Evolutionary conservation across 2,329 filamentous ascomycete genomes (phyloP).

Genomic region (Zymoseptoria pseudotritici): DNA sequence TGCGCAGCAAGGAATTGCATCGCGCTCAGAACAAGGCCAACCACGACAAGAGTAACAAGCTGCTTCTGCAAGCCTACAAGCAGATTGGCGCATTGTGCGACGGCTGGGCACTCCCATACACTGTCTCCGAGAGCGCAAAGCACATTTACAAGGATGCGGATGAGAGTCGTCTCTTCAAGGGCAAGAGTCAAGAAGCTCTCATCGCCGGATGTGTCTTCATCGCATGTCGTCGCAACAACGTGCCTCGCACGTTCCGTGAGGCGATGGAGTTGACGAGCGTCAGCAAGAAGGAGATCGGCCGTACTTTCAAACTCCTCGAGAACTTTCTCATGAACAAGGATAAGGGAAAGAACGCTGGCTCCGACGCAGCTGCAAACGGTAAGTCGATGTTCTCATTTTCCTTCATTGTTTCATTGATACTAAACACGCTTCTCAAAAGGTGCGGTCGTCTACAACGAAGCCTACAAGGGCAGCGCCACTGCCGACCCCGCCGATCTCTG

Average conservation of each 20-base stretch:
- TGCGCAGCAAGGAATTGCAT: slow-evolving; percentile 65
- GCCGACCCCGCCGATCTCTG: slow-evolving; percentile 51
- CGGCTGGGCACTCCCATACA: slow-evolving; percentile 69
- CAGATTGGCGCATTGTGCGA: slow-evolving; percentile 86
- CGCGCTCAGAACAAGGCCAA: slow-evolving; percentile 76
- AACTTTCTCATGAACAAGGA: slow-evolving; percentile 74
- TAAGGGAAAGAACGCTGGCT: slow-evolving; percentile 42
- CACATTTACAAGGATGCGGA: slow-evolving; percentile 92
- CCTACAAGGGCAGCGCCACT: slow-evolving; percentile 23
- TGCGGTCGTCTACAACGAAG: slow-evolving; percentile 22
- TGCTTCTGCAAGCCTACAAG: slow-evolving; percentile 72
- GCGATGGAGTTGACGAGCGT: slow-evolving; percentile 91
- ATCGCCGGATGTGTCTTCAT: slow-evolving; percentile 98
- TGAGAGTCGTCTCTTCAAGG: slow-evolving; percentile 88
- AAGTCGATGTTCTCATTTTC: slow-evolving; percentile 25
- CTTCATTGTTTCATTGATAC: slow-evolving; percentile 6
- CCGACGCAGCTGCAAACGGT: slow-evolving; percentile 40
- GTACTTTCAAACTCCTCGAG: slow-evolving; percentile 90
- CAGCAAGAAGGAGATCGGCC: slow-evolving; percentile 92
- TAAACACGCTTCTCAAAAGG: slow-evolving; percentile 16
- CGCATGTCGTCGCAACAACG: slow-evolving; percentile 81
- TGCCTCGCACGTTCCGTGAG: slow-evolving; percentile 86
- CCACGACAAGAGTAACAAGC: slow-evolving; percentile 76
- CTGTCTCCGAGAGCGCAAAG: slow-evolving; percentile 83
- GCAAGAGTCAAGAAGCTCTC: slow-evolving; percentile 87